Evolutionary conservation across 768 basidiomycete genomes (phyloP).

Genomic region (Macrolepiota dolichaula): DNA sequence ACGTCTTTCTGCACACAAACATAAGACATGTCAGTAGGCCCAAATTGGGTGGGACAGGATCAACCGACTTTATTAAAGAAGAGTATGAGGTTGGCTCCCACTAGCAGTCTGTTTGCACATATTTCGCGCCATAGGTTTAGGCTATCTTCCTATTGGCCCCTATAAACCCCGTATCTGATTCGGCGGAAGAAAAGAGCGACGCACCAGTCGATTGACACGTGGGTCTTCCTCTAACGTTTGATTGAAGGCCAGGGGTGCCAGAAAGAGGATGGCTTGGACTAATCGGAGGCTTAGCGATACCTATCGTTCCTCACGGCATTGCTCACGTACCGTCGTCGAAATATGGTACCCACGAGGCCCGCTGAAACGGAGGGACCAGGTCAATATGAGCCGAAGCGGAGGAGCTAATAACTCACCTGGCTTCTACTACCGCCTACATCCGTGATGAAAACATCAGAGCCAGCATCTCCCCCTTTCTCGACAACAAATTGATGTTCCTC

Average conservation of each 20-base stretch:
- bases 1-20: conserved; percentile 43
- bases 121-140: conserved; percentile 68
- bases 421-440: conserved; percentile 68
- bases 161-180: not conserved
- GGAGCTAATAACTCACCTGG: conserved; percentile 27
- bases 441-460: conserved; percentile 62
- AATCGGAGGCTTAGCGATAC: not conserved
- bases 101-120: conserved; percentile 59
- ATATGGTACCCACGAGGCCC: conserved; percentile 70
- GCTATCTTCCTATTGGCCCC: conserved; percentile 59
- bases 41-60: not conserved
- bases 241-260: conserved; percentile 77
- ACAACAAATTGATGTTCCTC: conserved; percentile 66
- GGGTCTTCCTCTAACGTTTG: conserved; percentile 69
- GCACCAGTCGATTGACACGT: conserved; percentile 60
- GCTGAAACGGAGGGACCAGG: conserved; percentile 24
- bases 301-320: not conserved
- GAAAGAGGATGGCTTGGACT: conserved; percentile 79
- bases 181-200: conserved; percentile 10
- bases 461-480: conserved; percentile 41
- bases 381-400: not conserved
- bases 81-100: conserved; percentile 61
- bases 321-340: conserved; percentile 59
- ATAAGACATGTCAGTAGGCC: not conserved
- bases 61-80: conserved; percentile 68